These are phyloP conservation scores for Phoenix roebelenii DNA, from an alignment of 176 grass and related monocot species.

Conservation along the genomic window DNA sequence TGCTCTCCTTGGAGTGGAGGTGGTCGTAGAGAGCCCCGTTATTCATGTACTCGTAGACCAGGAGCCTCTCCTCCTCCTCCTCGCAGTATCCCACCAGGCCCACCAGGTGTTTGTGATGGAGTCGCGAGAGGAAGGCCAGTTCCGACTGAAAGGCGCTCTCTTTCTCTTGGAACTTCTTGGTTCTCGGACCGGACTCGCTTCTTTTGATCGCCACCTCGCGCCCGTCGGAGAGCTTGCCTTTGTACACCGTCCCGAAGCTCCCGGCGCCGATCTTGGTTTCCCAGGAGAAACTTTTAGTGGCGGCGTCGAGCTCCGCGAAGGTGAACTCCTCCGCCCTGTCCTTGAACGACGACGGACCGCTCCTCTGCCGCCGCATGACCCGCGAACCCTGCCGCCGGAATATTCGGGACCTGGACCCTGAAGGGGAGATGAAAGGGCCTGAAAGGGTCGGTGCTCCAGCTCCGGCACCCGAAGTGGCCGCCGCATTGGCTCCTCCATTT, in stretches of 20 bases:
- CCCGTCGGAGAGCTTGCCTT: constrained; percentile 16
- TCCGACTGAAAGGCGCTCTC: constrained; percentile 94
- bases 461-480: not conserved
- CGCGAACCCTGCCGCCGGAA: constrained; percentile 73
- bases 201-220: constrained; percentile 27
- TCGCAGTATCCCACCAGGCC: constrained; percentile 73
- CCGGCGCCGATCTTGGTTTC: constrained; percentile 24
- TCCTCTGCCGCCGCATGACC: constrained; percentile 76
- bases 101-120: constrained; percentile 97
- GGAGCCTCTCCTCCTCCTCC: constrained; percentile 68
- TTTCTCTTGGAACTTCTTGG: constrained; percentile 65
- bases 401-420: constrained; percentile 11
- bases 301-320: constrained; percentile 21
- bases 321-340: constrained; percentile 36
- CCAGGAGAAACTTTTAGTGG: constrained; percentile 28
- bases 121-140: constrained; percentile 70
- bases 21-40: constrained; percentile 88
- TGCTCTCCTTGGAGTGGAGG: constrained; percentile 41
- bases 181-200: not conserved
- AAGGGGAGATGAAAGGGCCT: constrained; percentile 44
- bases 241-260: constrained; percentile 31
- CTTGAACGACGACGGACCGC: constrained; percentile 89
- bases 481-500: not conserved
- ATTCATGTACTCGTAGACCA: constrained; percentile 97
- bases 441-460: not conserved